Percentiles rank a stretch among this genome's conserved stretches.
Evolutionary conservation across 2,329 filamentous ascomycete species (phyloP).

Genomic region (Fusarium buxicola): DNA sequence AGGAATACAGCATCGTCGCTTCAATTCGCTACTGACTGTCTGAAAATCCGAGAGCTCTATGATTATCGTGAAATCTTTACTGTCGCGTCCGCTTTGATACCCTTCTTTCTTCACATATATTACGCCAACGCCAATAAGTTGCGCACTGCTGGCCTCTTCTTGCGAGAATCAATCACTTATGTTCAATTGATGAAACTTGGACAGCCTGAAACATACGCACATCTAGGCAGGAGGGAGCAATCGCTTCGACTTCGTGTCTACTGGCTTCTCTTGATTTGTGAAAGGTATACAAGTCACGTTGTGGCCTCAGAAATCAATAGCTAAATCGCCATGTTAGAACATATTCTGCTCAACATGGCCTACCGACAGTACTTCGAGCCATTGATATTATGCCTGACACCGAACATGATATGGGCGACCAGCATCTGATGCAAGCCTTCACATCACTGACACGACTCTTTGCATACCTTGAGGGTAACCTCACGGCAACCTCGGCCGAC

Average conservation of each 20-base stretch:
- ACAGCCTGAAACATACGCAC: conserved; percentile 31
- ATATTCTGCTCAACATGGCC: conserved; percentile 40
- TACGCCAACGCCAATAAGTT: conserved; percentile 46
- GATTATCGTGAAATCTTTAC: conserved; percentile 41
- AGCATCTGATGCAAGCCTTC: conserved; percentile 37
- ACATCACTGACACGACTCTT: conserved; percentile 40
- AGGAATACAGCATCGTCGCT: conserved; percentile 28
- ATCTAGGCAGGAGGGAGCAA: conserved; percentile 27
- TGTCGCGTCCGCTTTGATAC: conserved; percentile 37
- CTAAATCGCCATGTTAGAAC: conserved; percentile 18
- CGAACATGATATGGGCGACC: conserved; percentile 31
- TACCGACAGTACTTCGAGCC: conserved; percentile 39
- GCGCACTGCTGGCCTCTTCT: conserved; percentile 40
- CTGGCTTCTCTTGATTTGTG: conserved; percentile 45
- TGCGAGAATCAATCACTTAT: conserved; percentile 43
- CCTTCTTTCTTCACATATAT: conserved; percentile 47
- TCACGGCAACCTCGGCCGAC: conserved; percentile 31
- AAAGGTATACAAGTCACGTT: conserved; percentile 5
- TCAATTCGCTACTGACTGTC: conserved; percentile 33
- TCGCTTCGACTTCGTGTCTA: conserved; percentile 39
- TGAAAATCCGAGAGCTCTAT: conserved; percentile 36
- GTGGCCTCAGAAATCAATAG: accelerated
- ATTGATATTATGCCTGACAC: conserved; percentile 38
- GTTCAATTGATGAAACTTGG: conserved; percentile 41
- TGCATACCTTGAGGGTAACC: conserved; percentile 39